Evolutionary conservation across 805 yeast genomes (phyloP).

Genomic region (Cyberlindnera petersonii): DNA sequence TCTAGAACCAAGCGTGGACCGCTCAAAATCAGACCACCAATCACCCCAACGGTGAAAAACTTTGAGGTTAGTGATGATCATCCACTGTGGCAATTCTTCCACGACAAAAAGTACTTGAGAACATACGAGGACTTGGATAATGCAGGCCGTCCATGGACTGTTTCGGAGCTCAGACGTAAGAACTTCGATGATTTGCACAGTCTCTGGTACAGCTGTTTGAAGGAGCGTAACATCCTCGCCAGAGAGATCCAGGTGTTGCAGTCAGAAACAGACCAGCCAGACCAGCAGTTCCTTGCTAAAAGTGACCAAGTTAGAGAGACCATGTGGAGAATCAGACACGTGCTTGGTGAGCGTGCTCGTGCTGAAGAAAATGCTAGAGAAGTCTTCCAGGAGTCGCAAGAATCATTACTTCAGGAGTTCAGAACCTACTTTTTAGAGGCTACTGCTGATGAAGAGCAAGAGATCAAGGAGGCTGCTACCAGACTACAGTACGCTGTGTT

Average conservation of each 20-base stretch:
- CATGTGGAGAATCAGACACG: constrained; percentile 82
- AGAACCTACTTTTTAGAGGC: constrained; percentile 51
- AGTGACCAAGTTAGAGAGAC: constrained; percentile 48
- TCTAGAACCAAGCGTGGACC: constrained; percentile 21
- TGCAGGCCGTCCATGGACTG: constrained; percentile 75
- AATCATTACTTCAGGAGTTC: constrained; percentile 55
- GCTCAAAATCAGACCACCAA: constrained; percentile 65
- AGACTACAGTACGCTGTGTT: constrained; percentile 79
- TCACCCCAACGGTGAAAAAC: constrained; percentile 75
- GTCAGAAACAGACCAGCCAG: constrained; percentile 38
- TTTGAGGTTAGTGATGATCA: constrained; percentile 76
- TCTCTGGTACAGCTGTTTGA: constrained; percentile 83
- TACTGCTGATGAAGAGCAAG: constrained; percentile 50
- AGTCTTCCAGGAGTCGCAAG: constrained; percentile 39
- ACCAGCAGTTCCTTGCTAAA: constrained; percentile 28
- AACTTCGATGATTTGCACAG: constrained; percentile 88
- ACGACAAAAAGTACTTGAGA: constrained; percentile 59
- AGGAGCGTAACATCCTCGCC: constrained; percentile 73
- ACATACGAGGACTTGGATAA: constrained; percentile 47
- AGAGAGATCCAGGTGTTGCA: constrained; percentile 67
- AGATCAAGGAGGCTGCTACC: constrained; percentile 62
- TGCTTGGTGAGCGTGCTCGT: constrained; percentile 78
- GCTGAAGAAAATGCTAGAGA: constrained; percentile 58
- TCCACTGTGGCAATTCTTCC: constrained; percentile 93
- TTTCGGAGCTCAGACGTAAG: constrained; percentile 86